Evolutionary conservation across 306 rosid species (phyloP), one percentile per base, ranked within the genome.

Genomic region (Quercus dentata): DNA sequence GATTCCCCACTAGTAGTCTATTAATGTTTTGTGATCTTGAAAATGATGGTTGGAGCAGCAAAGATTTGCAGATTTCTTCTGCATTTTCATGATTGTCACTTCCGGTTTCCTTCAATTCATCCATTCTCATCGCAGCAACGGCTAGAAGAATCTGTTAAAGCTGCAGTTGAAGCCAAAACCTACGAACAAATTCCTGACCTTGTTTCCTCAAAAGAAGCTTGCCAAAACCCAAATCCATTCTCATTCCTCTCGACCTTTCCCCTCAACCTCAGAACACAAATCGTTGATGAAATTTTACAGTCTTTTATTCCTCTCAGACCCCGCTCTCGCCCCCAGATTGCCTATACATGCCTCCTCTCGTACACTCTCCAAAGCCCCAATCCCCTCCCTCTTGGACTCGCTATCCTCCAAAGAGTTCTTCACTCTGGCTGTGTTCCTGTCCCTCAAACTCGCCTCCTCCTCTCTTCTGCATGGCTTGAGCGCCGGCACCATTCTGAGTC

Each of bases 201-300:
- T 63, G 78, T 94, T 78, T 68, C 59, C 69, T 81, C 86, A 38
- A 80, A 10, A 12, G 89, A 79, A 77, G 75, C 88, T 35, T 73
- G 85, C 83, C 86, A 78, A 79, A 87, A 70, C 77, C 89, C 88
- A 21, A 94, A 88, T 83, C 97, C 97, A 76, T 91, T 94, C 71
- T 86, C 89, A 3, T 88, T 88, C 83, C 87, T 92, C 65, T 89
- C 94, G 25, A 80, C 83, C 67, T 83, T 83, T 83, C 83, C 97
- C 33, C 79, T 27, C 44, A 85, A 56, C 77, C 4, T 71, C 70
- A 90, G 88, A 79, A 80, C 80, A 12, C 87, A 86, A 71, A 77
- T 87, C 31, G 80, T 92, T 80, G 98, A 94, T 88, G 88, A 87
- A 79, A 89, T 94, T 56, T 75, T 92, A 83, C 97, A 89, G 81